These are phyloP conservation scores for Sarocladium oryzae DNA, from an alignment of 2,329 filamentous ascomycete species.

Conservation along the genomic window DNA sequence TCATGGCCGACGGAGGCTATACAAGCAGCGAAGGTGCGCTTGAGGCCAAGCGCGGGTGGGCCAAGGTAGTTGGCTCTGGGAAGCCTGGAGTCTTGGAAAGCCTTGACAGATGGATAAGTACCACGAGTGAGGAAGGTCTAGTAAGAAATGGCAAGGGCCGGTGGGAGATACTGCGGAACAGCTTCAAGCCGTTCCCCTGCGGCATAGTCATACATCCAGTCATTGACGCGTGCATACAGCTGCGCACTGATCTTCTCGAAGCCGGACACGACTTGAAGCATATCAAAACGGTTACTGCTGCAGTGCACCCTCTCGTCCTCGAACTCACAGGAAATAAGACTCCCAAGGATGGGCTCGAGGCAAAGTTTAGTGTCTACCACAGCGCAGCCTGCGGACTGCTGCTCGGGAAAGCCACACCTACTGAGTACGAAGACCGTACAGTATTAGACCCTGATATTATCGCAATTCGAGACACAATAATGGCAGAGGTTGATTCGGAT, in stretches of 20 bases:
- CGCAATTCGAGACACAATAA: neutral
- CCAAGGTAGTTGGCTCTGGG: neutral
- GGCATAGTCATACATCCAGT: neutral
- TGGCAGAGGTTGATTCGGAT: neutral
- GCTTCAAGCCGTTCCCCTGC: conserved; percentile 2
- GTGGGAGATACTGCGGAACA: neutral
- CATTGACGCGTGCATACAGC: neutral
- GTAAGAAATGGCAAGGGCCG: neutral
- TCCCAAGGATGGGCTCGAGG: neutral
- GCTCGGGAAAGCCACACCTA: neutral
- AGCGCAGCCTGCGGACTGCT: neutral
- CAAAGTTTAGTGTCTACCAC: conserved; percentile 3
- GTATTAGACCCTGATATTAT: neutral
- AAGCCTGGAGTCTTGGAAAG: neutral
- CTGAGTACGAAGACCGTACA: neutral
- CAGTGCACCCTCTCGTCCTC: neutral
- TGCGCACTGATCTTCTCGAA: neutral
- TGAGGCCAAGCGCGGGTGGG: neutral
- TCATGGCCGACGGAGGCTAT: neutral
- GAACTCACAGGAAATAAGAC: conserved; percentile 1
- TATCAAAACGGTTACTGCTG: neutral
- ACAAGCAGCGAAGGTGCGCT: neutral
- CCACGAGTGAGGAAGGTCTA: neutral
- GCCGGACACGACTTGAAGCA: neutral
- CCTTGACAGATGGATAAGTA: neutral